Conservation (phyloP, 2,329 filamentous ascomycete genomes). For the Alternaria infectoria region DNA sequence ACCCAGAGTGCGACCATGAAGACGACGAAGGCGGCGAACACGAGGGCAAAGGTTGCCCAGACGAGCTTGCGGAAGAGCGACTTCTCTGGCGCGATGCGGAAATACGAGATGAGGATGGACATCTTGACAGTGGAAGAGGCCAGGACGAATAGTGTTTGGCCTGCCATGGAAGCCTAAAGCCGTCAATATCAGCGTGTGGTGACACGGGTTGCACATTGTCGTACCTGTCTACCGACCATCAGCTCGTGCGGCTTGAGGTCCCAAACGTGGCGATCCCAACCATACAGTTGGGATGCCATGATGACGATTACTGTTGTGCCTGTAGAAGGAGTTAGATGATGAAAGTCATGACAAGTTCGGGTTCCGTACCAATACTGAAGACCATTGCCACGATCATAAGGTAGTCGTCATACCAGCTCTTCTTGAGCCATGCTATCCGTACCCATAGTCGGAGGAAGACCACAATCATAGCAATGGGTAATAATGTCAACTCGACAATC, state of each 20-base stretch:
- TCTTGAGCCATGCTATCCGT: conserved; percentile 45
- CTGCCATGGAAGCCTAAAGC: conserved; percentile 46
- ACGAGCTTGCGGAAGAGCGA: conserved; percentile 48
- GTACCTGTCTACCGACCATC: conserved; percentile 45
- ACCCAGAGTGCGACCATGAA: conserved; percentile 48
- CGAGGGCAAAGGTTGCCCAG: conserved; percentile 44
- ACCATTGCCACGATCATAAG: conserved; percentile 48
- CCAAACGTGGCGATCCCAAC: conserved; percentile 49
- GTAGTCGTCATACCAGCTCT: conserved; percentile 49
- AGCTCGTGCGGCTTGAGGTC: conserved; percentile 38
- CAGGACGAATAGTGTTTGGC: conserved; percentile 47
- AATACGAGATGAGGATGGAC: conserved; percentile 49
- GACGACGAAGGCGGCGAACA: conserved; percentile 43
- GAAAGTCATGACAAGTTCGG: neutral
- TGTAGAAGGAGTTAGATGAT: neutral
- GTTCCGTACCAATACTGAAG: conserved; percentile 13
- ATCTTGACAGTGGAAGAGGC: conserved; percentile 48
- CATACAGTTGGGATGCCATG: conserved; percentile 44
- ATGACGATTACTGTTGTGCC: conserved; percentile 14
- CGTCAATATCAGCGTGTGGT: conserved; percentile 27
- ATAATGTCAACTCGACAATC: conserved; percentile 47
- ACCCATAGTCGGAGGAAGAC: conserved; percentile 45
- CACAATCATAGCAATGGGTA: conserved; percentile 46
- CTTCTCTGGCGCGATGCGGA: conserved; percentile 48
- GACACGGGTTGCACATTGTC: conserved; percentile 22